A percentile compares a stretch with the other conserved stretches of the same genome.
Evolutionary conservation across 2,329 filamentous ascomycete species (phyloP).

Genomic region (Neopestalotiopsis rosae): DNA sequence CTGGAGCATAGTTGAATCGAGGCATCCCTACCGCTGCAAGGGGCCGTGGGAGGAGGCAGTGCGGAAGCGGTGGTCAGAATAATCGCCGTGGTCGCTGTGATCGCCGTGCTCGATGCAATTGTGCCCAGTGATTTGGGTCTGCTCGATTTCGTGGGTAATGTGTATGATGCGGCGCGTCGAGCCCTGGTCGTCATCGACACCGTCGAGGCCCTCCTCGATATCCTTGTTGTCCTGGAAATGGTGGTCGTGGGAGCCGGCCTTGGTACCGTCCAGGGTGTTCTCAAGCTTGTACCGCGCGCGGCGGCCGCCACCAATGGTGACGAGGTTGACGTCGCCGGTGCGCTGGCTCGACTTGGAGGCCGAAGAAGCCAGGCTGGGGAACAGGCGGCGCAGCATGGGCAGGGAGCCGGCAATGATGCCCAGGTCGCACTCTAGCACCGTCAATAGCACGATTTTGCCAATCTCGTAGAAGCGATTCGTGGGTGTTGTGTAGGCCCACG

Average conservation of each 20-base stretch:
- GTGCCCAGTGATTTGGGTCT: too few species aligned
- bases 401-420: slow-evolving; percentile 23
- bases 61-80: too few species aligned
- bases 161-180: slow-evolving; percentile 19
- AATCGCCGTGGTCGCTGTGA: too few species aligned
- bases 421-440: slow-evolving; percentile 20
- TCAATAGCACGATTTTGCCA: slow-evolving; percentile 21
- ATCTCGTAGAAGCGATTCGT: neutral
- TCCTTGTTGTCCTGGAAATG: slow-evolving; percentile 9
- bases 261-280: neutral
- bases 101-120: too few species aligned
- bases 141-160: slow-evolving; percentile 13
- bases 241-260: slow-evolving; percentile 2
- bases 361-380: neutral
- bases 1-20: too few species aligned
- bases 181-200: neutral
- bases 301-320: slow-evolving; percentile 19
- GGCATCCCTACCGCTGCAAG: too few species aligned
- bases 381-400: slow-evolving; percentile 22
- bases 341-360: neutral
- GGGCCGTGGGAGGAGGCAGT: too few species aligned
- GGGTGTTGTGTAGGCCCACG: neutral
- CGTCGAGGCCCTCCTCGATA: too few species aligned
- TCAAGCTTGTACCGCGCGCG: slow-evolving; percentile 18
- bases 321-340: slow-evolving; percentile 19